Base-by-base conservation (phyloP, 1,139 yeast genomes). In the Saccharomycopsis crataegensis region DNA sequence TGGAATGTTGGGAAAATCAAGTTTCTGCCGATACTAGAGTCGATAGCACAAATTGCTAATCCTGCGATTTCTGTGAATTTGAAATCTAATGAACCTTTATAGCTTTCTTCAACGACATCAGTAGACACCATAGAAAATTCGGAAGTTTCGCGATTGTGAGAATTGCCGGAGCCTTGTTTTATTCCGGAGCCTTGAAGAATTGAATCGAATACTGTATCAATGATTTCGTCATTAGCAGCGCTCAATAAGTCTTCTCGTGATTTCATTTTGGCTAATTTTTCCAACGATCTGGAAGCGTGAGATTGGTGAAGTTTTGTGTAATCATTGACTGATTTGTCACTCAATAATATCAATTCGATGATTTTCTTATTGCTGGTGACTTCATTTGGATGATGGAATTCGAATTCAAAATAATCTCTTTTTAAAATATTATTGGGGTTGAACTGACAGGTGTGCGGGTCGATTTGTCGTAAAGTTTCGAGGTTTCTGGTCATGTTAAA, bases 1-100 rank as follows among this genome's bases (percentile, higher is more conserved):
- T 63, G 63, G 33, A 73, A 56, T 12, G 70, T 68, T 22, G 75
- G 72, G 54, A 71, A 71, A 53, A 72, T 47, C 44, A 73, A 54
- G 8, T 66, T 60, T 50, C 70, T 64, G 2, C 70, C 70, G 32
- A 62, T 56, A n/a, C 54, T 49, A 1, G 55, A 36, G 37, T 62
- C 62, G 12, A 67, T 60, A 1, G 62, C 59, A 48, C 70, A 67
- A 14, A 67, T 52, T 1, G 69, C 70, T 6, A 67, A 38, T 4
- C 40, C 47, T 12, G 22, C 8, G 8, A 57, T 51, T 7, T 57
- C 54, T 9, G 38, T 14, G 28, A 49, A 52, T n/a, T 45, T 47
- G 47, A 57, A 55, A 28, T 49, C 47, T 7, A 50, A 16, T 3
- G 54, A 31, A 16, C 58, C 57, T 44, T 54, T 54, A 42, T 48